Percentiles rank a stretch among this genome's conserved stretches.
Conservation (phyloP, 495 filamentous ascomycete genomes). For the Gamarada debralockiae region DNA sequence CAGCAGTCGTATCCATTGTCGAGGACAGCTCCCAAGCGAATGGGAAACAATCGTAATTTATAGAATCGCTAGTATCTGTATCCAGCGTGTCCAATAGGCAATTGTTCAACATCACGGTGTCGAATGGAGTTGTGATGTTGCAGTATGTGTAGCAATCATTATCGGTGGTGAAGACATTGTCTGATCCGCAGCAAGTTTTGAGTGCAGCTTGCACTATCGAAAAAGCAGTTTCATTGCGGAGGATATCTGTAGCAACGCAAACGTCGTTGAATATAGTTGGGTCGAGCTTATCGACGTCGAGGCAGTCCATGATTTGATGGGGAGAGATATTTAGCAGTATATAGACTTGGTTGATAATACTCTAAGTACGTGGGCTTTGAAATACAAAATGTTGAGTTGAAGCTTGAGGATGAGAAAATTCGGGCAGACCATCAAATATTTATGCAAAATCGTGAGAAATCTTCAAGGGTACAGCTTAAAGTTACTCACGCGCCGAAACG, state of each 20-base stretch:
- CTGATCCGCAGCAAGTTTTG: neutral
- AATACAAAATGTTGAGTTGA: too few species aligned
- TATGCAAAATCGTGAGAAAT: too few species aligned
- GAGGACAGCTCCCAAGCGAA: neutral
- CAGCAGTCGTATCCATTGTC: neutral
- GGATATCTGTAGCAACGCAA: neutral
- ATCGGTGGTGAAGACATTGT: neutral
- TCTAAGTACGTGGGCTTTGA: too few species aligned
- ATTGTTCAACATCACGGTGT: neutral
- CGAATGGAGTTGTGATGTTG: neutral
- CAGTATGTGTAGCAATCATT: conserved; percentile 1
- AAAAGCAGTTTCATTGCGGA: neutral
- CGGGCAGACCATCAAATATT: too few species aligned
- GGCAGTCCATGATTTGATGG: too few species aligned
- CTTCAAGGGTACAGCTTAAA: too few species aligned
- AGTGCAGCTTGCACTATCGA: neutral
- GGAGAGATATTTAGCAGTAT: too few species aligned
- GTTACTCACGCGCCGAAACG: too few species aligned
- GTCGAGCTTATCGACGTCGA: neutral
- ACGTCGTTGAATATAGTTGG: neutral
- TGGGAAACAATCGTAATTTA: neutral
- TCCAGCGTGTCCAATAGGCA: neutral
- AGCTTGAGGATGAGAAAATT: too few species aligned
- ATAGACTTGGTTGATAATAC: too few species aligned
- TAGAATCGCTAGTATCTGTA: neutral